Percentiles rank a stretch among this genome's conserved stretches.
phyloP scores from a whole-genome alignment of 2,329 filamentous ascomycete genomes.

The Camptophora hylomeconis region DNA sequence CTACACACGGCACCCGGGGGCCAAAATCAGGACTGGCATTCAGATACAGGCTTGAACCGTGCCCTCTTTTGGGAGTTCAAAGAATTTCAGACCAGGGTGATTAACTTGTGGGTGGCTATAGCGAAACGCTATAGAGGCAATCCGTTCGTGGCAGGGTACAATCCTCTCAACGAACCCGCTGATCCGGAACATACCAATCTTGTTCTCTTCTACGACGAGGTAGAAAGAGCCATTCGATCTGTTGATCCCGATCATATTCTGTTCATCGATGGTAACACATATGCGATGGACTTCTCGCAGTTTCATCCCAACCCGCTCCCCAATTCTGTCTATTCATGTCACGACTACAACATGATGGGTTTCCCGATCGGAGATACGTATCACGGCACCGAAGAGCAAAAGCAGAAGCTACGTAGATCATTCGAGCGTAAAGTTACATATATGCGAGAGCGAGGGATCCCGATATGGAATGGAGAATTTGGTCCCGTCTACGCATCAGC shows the following conservation, averaged over 20 bases:
- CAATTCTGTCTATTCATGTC: slow-evolving; percentile 28
- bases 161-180: slow-evolving; percentile 39
- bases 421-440: slow-evolving; percentile 37
- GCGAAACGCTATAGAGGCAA: slow-evolving; percentile 33
- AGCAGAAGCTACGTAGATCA: slow-evolving; percentile 26
- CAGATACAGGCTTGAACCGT: slow-evolving; percentile 33
- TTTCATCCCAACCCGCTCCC: too few species aligned
- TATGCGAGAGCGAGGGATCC: slow-evolving; percentile 28
- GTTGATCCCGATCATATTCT: slow-evolving; percentile 35
- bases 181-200: slow-evolving; percentile 35
- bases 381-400: slow-evolving; percentile 29
- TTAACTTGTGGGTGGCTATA: slow-evolving; percentile 38
- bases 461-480: slow-evolving; percentile 44
- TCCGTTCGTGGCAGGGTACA: slow-evolving; percentile 39
- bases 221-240: slow-evolving; percentile 33
- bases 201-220: slow-evolving; percentile 32
- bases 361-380: slow-evolving; percentile 30
- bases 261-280: slow-evolving; percentile 33
- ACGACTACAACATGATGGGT: slow-evolving; percentile 24
- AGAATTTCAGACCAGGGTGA: slow-evolving; percentile 36
- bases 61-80: slow-evolving; percentile 40
- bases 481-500: slow-evolving; percentile 30
- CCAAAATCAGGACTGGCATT: slow-evolving; percentile 40
- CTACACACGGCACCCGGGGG: slow-evolving; percentile 37
- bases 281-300: slow-evolving; percentile 32